Evolutionary conservation across 768 basidiomycete genomes (phyloP).

Genomic region (Naganishia friedmannii): DNA sequence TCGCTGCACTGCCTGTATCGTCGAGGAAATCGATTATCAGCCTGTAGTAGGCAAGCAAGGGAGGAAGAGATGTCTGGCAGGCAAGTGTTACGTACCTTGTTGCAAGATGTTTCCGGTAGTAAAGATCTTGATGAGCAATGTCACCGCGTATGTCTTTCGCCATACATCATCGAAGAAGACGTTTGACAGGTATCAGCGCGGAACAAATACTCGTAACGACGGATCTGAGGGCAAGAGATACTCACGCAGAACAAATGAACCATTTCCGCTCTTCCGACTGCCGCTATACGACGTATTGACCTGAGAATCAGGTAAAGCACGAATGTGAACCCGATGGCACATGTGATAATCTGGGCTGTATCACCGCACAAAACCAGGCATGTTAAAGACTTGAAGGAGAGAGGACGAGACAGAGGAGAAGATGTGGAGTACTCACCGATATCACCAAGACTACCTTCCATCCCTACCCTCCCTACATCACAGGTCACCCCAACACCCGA

Average conservation of each 20-base stretch:
- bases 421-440: slow-evolving; percentile 64
- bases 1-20: slow-evolving; percentile 58
- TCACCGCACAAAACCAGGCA: not conserved
- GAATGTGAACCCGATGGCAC: slow-evolving; percentile 68
- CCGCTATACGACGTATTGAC: slow-evolving; percentile 71
- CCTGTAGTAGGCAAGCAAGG: not conserved
- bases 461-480: slow-evolving; percentile 65
- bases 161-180: not conserved
- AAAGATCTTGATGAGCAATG: slow-evolving; percentile 70
- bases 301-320: slow-evolving; percentile 61
- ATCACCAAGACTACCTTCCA: slow-evolving; percentile 56
- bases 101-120: slow-evolving; percentile 73
- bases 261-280: slow-evolving; percentile 64
- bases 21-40: not conserved
- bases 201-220: too few relatives aligned
- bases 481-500: slow-evolving; percentile 80
- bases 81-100: slow-evolving; percentile 57
- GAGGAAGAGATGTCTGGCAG: not conserved
- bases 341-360: slow-evolving; percentile 73
- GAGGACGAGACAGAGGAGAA: too few relatives aligned
- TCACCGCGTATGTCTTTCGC: slow-evolving; percentile 53
- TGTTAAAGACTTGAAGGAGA: not conserved
- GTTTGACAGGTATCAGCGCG: not conserved
- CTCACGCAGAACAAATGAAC: slow-evolving; percentile 45
- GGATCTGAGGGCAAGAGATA: too few relatives aligned